Evolutionary conservation across 768 basidiomycete genomes (phyloP), one percentile per base, ranked within the genome.

Genomic region (Lyophyllum decastes): DNA sequence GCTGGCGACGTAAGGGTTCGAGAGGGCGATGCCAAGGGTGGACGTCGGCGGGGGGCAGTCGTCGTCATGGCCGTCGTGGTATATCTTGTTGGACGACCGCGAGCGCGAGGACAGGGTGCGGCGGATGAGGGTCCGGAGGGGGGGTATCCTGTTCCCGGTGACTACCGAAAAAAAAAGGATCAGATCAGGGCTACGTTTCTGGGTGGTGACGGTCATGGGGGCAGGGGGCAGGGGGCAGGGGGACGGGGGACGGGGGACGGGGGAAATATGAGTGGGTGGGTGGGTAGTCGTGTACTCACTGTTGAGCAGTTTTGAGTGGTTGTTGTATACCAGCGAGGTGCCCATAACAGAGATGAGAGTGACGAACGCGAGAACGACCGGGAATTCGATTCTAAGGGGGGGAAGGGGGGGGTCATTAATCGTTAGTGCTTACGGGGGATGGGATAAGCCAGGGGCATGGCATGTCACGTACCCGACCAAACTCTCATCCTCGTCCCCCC

Each of bases 1-100:
- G 3, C 85, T 82, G 4, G 85, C 67, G 16, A 83, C 79, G 74
- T 89, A 96, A 0, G 93, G 93, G 62, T 95, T 96, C 12, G 83
- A 80, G 7, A 92, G 66, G 14, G 85, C 68, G 49, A 71, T 66
- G 2, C 68, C 75, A 2, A 78, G 25, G 9, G 46, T 14, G 5
- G 10, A 30, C 30, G 30, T 30, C 30, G 30, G 30, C 30, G 30
- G 30, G 30, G 30, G 30, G 30, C 10, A 4, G 30, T 30, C 10
- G 30, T 5, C 30, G 5, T n/a, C n/a, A n/a, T n/a, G n/a, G n/a
- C n/a, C n/a, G n/a, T n/a, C n/a, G n/a, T n/a, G n/a, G n/a, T n/a
- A n/a, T n/a, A n/a, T n/a, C n/a, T n/a, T n/a, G n/a, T 30, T 30
- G 30, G 30, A 30, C 10, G 5, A 10, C 10, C 5, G 1, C 34